Conservation (phyloP, 2,329 filamentous ascomycete genomes). For the Trichophyton benhamiae region DNA sequence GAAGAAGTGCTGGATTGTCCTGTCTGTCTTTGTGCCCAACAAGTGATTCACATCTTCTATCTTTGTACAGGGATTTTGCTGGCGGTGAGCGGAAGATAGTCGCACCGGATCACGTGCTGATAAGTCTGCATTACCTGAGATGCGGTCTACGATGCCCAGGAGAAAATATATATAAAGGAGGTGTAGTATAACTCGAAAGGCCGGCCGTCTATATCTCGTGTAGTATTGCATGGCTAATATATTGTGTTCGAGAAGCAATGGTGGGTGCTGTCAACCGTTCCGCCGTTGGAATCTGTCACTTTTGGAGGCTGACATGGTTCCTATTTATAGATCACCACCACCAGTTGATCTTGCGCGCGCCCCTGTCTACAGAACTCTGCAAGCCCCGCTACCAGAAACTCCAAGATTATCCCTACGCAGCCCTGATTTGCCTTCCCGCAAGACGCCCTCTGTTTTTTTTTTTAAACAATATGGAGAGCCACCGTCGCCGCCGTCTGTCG, state of each 20-base stretch:
- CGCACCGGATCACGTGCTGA: background rate
- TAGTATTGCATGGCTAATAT: no score
- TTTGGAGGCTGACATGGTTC: background rate
- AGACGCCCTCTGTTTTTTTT: background rate
- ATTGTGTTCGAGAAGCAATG: no score
- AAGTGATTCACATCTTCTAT: background rate
- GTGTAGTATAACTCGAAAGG: background rate
- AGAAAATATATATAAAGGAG: background rate
- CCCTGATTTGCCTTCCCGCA: background rate
- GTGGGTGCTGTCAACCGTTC: no score
- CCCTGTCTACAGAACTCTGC: background rate
- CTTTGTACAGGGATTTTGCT: background rate
- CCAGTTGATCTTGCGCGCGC: background rate
- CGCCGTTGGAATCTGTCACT: no score
- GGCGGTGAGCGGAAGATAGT: conserved; percentile 2
- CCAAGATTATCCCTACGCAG: background rate
- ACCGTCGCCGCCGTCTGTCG: background rate
- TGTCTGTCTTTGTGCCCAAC: conserved; percentile 1
- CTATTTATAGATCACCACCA: background rate
- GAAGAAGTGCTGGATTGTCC: conserved; percentile 1
- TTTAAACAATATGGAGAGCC: background rate
- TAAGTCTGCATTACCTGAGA: background rate
- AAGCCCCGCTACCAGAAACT: background rate
- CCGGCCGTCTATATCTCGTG: no score
- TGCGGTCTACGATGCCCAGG: background rate